Percentiles rank a stretch among this genome's conserved stretches.
Evolutionary conservation across 2,329 filamentous ascomycete species (phyloP).

Genomic region (Gnomoniopsis smithogilvyi): DNA sequence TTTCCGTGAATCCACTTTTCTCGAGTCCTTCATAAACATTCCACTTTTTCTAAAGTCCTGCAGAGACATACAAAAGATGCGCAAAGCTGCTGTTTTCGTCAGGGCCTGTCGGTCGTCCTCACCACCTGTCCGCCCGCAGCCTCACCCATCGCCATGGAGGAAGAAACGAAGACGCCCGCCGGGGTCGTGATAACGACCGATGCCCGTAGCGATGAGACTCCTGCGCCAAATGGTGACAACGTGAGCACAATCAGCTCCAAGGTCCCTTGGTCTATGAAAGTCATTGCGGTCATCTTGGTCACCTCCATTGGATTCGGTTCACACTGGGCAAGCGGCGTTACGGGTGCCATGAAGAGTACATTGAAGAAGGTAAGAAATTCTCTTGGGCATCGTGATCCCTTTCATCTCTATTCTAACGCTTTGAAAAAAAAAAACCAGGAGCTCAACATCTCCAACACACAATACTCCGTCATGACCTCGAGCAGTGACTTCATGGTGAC

Average conservation of each 20-base stretch:
- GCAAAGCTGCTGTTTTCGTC: background rate
- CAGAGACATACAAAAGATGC: background rate
- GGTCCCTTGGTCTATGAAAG: constrained; percentile 29
- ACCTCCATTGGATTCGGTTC: constrained; percentile 57
- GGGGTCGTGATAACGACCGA: background rate
- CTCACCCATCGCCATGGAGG: background rate
- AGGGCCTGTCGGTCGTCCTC: background rate
- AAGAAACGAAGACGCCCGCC: background rate
- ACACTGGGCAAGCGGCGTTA: constrained; percentile 58
- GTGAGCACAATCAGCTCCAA: background rate
- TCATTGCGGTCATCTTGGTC: constrained; percentile 44
- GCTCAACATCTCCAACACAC: constrained; percentile 56
- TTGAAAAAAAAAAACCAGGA: constrained; percentile 28
- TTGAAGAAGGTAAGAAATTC: constrained; percentile 45
- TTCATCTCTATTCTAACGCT: background rate
- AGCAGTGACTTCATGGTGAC: constrained; percentile 63
- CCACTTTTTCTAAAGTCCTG: background rate
- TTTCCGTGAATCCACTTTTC: background rate
- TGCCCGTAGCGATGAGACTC: background rate
- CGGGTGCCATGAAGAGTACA: constrained; percentile 58
- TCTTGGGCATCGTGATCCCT: fast-evolving
- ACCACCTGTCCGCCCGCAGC: background rate
- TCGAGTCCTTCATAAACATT: background rate
- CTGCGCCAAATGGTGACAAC: background rate
- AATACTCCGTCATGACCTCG: constrained; percentile 56